Conservation (phyloP, 306 rosid species). For the Crotalaria pallida region DNA sequence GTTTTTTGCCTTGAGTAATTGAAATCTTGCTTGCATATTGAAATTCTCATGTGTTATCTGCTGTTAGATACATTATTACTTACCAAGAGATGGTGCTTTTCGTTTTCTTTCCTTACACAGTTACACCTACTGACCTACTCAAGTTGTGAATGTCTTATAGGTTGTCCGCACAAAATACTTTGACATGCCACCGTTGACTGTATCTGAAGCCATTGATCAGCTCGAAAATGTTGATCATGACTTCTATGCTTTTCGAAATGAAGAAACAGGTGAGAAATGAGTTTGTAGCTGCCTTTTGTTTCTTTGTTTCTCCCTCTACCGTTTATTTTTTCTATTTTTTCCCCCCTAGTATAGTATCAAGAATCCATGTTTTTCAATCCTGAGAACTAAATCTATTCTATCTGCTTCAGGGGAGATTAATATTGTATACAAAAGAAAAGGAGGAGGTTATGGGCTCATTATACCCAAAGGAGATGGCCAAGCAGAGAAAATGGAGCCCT, state of each 20-base stretch:
- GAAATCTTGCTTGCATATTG: not conserved
- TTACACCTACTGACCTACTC: too few relatives aligned
- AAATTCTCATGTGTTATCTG: not conserved
- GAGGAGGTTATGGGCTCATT: slow-evolving; percentile 85
- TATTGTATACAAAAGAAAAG: slow-evolving; percentile 75
- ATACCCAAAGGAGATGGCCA: slow-evolving; percentile 62
- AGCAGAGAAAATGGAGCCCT: slow-evolving; percentile 40
- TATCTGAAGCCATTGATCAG: slow-evolving; percentile 82
- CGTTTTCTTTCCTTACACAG: not conserved
- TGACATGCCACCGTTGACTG: slow-evolving; percentile 95
- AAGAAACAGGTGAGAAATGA: slow-evolving; percentile 68
- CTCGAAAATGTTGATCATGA: slow-evolving; percentile 82
- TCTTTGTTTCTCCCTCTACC: not conserved
- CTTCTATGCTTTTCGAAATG: slow-evolving; percentile 87
- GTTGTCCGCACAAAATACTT: slow-evolving; percentile 86
- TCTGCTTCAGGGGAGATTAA: slow-evolving; percentile 67
- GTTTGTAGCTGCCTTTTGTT: not conserved
- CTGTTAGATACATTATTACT: not conserved
- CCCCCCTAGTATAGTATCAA: not conserved
- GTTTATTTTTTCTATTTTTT: not conserved
- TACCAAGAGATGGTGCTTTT: slow-evolving; percentile 2
- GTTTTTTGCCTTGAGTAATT: not conserved
- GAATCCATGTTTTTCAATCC: not conserved
- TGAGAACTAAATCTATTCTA: slow-evolving; percentile 8
- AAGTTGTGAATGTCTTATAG: slow-evolving; percentile 34